These are phyloP conservation scores for Solanum rostratum DNA, from an alignment of 257 asterid genomes.

Conservation along the genomic window DNA sequence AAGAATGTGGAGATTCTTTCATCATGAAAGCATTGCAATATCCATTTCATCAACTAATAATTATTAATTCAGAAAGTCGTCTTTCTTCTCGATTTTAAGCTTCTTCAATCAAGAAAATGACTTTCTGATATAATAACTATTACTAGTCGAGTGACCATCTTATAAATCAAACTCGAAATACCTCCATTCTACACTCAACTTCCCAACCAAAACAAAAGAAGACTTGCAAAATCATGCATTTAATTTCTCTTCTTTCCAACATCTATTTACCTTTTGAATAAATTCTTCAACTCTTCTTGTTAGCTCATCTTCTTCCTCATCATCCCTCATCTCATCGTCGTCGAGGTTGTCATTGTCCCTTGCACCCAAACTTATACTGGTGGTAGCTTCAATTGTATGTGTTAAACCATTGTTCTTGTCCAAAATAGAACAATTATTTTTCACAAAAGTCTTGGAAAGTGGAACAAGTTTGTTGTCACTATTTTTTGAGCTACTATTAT, in stretches of 20 bases:
- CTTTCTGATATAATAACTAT: too few species aligned
- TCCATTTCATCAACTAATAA: too few species aligned
- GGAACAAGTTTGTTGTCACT: neutral
- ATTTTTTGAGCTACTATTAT: neutral
- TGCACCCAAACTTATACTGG: neutral
- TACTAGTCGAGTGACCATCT: neutral
- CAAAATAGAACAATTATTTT: neutral
- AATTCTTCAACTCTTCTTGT: constrained; percentile 41
- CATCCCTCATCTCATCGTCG: neutral
- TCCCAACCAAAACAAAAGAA: neutral
- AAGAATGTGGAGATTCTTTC: neutral
- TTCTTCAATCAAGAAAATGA: too few species aligned
- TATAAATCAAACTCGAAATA: neutral
- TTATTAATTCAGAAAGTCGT: too few species aligned
- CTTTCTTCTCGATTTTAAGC: too few species aligned
- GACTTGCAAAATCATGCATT: neutral
- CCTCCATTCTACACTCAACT: neutral
- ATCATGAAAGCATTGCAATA: neutral
- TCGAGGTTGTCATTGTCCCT: neutral
- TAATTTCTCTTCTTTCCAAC: constrained; percentile 37
- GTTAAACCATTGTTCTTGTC: neutral
- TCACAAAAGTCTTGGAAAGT: neutral
- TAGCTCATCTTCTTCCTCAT: constrained; percentile 15
- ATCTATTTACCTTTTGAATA: constrained; percentile 33
- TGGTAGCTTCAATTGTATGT: neutral